These are phyloP conservation scores for Syncephalastrum sp. DNA, from an alignment of 371 early-diverging fungal genomes.

Conservation along the genomic window DNA sequence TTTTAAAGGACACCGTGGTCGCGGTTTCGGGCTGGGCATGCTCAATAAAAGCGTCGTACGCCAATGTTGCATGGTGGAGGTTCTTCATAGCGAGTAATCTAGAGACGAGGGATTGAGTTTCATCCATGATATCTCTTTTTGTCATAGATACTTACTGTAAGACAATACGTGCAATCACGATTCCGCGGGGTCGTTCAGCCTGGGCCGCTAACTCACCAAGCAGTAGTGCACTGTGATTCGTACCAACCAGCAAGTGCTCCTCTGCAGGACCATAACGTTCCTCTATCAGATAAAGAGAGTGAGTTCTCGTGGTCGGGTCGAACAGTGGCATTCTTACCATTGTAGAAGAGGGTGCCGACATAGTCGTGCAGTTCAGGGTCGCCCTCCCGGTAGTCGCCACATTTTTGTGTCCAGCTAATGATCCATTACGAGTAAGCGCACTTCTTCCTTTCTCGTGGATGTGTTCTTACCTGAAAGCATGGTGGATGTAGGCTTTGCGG, in stretches of 20 bases:
- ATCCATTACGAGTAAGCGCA: neutral
- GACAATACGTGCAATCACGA: constrained; percentile 77
- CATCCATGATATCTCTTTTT: neutral
- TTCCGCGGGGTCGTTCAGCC: constrained; percentile 57
- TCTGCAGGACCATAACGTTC: constrained; percentile 68
- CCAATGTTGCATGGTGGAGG: constrained; percentile 68
- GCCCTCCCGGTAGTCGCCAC: constrained; percentile 63
- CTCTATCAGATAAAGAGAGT: constrained; percentile 24
- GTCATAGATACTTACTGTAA: constrained; percentile 58
- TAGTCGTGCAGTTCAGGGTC: constrained; percentile 86
- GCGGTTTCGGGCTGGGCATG: constrained; percentile 27
- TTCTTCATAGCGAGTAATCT: constrained; percentile 65
- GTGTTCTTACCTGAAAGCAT: constrained; percentile 39
- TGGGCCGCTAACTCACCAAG: constrained; percentile 68
- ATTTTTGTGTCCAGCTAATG: constrained; percentile 71
- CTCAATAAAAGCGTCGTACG: constrained; percentile 62
- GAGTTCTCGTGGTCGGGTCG: neutral
- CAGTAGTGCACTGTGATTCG: constrained; percentile 73
- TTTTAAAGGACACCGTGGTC: constrained; percentile 30
- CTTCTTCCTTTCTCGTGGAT: neutral
- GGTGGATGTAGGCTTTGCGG: constrained; percentile 44
- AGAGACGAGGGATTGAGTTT: neutral
- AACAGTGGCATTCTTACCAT: constrained; percentile 34
- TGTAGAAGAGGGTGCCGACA: constrained; percentile 70
- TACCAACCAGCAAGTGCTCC: constrained; percentile 75